Base-by-base conservation (phyloP, 345 rosid genomes). In the Pugionium cornutum region DNA sequence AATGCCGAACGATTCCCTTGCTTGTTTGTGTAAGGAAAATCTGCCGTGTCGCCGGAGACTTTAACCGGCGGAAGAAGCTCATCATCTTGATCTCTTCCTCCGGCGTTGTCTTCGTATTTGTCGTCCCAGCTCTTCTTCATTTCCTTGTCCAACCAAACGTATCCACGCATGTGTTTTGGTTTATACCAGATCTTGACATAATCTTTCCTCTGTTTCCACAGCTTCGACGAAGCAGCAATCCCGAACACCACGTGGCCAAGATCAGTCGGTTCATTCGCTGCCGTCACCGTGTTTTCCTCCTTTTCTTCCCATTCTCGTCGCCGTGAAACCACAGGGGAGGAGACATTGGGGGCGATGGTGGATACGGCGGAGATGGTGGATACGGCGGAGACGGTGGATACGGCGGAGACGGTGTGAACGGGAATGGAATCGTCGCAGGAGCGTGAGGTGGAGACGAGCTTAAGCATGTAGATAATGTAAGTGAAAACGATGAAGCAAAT, bases 1-100 rank as follows among this genome's bases (percentile, higher is more conserved):
- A 91, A 80, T 43, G 98, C 98, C 3, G 98, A 91, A 30, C 96
- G 74, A 78, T 91, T 96, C 0, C 98, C 98, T 62, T 91, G 88
- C 57, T 71, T 75, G 79, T 88, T 91, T 40, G 53, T 75, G 83
- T 88, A 91, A 29, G 85, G 71, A 73, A 91, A 91, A 2, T 68
- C 28, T 1, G 94, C 81, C 3, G 98, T 86, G 60, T 87, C 80
- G 32, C 80, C 76, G 54, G 98, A 91, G 76, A 91, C 82, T 71
- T 55, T 82, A 6, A 80, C 62, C 27, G 82, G 82, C 0, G 96
- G 98, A 0, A 91, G 80, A 53, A 66, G 36, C 0, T 46, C 66
- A 4, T 68, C 70, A 5, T 51, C 63, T 10, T 18, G 18, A 18
- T 18, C 18, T 18, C 18, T 18, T 18, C 18, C 18, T 18, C 18